Evolutionary conservation across 352 stramenopile species (phyloP).

Genomic region (Pilasporangium apinafurcum): DNA sequence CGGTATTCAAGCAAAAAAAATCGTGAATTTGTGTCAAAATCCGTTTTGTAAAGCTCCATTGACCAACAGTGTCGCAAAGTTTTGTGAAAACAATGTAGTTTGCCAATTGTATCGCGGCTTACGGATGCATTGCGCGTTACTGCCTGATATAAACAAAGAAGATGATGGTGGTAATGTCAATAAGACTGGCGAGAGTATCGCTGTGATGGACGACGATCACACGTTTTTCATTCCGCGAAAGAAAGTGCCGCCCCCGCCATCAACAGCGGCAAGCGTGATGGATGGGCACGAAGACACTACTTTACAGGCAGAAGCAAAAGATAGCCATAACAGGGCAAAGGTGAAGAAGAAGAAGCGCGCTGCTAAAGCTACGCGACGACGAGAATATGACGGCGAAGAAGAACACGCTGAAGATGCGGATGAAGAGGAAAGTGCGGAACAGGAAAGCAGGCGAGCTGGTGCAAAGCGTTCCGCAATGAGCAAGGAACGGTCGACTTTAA

Average conservation of each 20-base stretch:
- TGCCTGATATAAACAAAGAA: conserved; percentile 3
- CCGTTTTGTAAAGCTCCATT: conserved; percentile 44
- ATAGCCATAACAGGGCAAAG: not conserved
- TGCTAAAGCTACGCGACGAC: not conserved
- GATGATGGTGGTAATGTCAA: conserved; percentile 4
- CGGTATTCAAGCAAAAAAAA: too few species aligned
- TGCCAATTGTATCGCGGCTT: conserved; percentile 54
- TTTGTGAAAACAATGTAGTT: conserved; percentile 36
- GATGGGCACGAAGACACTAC: too few species aligned
- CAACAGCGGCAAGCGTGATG: too few species aligned
- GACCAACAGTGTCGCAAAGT: conserved; percentile 28
- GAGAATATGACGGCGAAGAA: conserved; percentile 2
- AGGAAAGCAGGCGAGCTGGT: not conserved
- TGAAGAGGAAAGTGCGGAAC: conserved; percentile 4
- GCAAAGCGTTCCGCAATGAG: not conserved
- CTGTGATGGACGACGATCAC: not conserved
- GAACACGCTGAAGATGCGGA: conserved; percentile 7
- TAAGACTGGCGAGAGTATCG: not conserved
- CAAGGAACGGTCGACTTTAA: conserved; percentile 16
- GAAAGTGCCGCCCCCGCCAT: conserved; percentile 9
- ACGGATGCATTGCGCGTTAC: conserved; percentile 36
- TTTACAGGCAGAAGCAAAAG: too few species aligned
- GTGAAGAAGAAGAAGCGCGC: not conserved
- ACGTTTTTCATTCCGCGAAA: conserved; percentile 26
- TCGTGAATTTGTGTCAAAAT: conserved; percentile 33